Percentiles rank a stretch among this genome's conserved stretches.
phyloP scores from a whole-genome alignment of 345 rosid genomes.

The Eucalyptus sp. region DNA sequence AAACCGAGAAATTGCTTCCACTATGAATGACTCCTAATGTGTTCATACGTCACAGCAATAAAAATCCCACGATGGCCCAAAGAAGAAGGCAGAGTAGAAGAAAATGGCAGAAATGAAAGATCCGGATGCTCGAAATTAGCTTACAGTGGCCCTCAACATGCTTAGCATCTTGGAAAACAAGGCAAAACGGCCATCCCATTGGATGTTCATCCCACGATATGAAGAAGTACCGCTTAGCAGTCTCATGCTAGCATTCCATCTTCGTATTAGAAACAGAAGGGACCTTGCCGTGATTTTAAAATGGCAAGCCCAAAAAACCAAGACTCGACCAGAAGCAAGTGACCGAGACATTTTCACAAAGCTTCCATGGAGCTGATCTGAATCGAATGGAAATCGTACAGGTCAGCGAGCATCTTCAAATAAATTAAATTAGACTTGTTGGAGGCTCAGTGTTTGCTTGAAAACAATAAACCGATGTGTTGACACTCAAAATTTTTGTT shows the following conservation, averaged over 20 bases:
- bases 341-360: neutral
- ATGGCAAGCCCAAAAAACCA: neutral
- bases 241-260: neutral
- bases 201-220: neutral
- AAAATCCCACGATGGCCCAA: neutral
- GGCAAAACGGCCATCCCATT: neutral
- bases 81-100: neutral
- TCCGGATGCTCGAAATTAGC: neutral
- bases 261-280: neutral
- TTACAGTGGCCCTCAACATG: neutral
- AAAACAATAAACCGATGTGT: neutral
- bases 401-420: neutral
- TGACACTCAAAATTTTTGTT: too few relatives aligned
- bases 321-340: neutral
- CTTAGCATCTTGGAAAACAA: too few relatives aligned
- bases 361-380: neutral
- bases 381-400: neutral
- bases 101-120: neutral
- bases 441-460: neutral
- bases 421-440: neutral
- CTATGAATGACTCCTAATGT: neutral
- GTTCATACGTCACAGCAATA: neutral
- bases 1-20: neutral
- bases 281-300: neutral
- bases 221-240: neutral